phyloP scores from a whole-genome alignment of 345 rosid genomes.

The Pelargonium nanum region DNA sequence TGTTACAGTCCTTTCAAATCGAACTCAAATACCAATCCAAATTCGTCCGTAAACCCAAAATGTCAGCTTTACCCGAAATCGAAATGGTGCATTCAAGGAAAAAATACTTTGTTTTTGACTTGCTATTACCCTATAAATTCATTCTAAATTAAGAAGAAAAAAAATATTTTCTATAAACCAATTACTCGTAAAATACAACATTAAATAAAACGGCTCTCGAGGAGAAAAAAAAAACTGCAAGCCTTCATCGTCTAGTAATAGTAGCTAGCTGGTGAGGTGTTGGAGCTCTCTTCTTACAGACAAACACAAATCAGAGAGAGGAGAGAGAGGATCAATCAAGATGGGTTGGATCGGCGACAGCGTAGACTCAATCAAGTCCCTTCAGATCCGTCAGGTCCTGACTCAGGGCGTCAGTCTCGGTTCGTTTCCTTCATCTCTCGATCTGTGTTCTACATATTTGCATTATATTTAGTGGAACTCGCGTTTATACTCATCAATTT shows the following conservation, averaged over 20 bases:
- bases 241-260: too few species aligned
- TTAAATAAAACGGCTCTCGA: too few species aligned
- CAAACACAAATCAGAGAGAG: background rate
- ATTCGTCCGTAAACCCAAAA: too few species aligned
- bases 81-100: too few species aligned
- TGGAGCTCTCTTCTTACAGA: background rate
- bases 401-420: slow-evolving; percentile 77
- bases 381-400: slow-evolving; percentile 81
- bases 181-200: too few species aligned
- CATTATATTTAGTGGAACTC: background rate
- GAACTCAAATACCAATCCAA: too few species aligned
- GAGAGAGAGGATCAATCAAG: background rate
- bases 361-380: slow-evolving; percentile 60
- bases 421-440: slow-evolving; percentile 16
- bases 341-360: slow-evolving; percentile 84
- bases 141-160: background rate
- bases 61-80: too few species aligned
- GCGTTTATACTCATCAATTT: background rate
- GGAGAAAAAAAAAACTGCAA: background rate
- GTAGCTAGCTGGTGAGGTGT: background rate
- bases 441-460: background rate
- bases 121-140: too few species aligned
- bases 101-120: too few species aligned
- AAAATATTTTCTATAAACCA: too few species aligned
- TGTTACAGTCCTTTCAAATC: too few species aligned